Evolutionary conservation across 2,329 filamentous ascomycete species (phyloP).

Genomic region (Trichoderma sp.): DNA sequence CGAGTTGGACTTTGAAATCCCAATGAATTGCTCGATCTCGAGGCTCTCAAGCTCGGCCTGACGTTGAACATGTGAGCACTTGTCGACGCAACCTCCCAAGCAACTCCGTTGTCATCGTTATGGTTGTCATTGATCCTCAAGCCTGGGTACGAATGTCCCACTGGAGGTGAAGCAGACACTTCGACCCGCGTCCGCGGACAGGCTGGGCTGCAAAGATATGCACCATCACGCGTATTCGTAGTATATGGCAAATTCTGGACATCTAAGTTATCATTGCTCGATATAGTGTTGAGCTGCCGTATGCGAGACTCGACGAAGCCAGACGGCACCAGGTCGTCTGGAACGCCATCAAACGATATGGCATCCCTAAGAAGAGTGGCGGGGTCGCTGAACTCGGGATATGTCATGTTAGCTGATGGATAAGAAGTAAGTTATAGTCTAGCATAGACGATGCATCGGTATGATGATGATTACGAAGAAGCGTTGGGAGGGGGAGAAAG

Average conservation of each 20-base stretch:
- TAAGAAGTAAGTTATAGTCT: background rate
- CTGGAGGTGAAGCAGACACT: conserved; percentile 23
- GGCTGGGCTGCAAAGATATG: conserved; percentile 30
- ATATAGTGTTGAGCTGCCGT: conserved; percentile 31
- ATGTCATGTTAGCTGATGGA: conserved; percentile 19
- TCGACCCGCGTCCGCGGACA: conserved; percentile 30
- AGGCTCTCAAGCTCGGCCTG: conserved; percentile 12
- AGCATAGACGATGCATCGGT: background rate
- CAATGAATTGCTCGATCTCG: conserved; percentile 17
- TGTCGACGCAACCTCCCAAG: background rate
- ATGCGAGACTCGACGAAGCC: conserved; percentile 35
- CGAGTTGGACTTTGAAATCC: background rate
- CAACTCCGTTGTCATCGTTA: conserved; percentile 18
- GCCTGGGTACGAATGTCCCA: conserved; percentile 28
- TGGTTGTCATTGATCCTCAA: conserved; percentile 24
- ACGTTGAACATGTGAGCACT: background rate
- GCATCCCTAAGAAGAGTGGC: background rate
- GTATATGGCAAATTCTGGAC: background rate
- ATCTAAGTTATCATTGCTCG: conserved; percentile 20
- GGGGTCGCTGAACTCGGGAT: conserved; percentile 18
- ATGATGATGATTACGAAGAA: background rate
- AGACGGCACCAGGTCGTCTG: conserved; percentile 27
- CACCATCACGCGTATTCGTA: conserved; percentile 25
- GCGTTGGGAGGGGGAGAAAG: background rate
- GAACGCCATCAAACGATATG: conserved; percentile 19